Evolutionary conservation across 805 yeast species (phyloP).

Genomic region (Isabelozyma pseudorhagii): DNA sequence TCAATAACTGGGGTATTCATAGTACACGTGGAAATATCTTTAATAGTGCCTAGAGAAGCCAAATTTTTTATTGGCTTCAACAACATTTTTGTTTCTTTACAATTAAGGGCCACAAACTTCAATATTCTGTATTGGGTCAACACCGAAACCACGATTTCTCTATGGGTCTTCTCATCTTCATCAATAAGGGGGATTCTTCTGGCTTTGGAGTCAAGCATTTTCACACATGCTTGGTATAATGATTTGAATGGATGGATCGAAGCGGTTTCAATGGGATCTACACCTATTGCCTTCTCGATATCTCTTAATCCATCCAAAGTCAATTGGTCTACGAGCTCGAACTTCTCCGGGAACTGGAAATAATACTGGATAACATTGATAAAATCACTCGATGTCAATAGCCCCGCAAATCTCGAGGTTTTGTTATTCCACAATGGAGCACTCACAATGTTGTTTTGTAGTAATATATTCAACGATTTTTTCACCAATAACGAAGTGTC

Average conservation of each 20-base stretch:
- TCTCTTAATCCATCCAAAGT: slow-evolving; percentile 83
- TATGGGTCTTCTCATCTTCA: slow-evolving; percentile 84
- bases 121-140: slow-evolving; percentile 94
- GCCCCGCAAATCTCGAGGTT: slow-evolving; percentile 87
- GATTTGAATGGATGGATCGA: slow-evolving; percentile 90
- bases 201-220: slow-evolving; percentile 85
- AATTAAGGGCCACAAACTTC: slow-evolving; percentile 92
- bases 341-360: slow-evolving; percentile 82
- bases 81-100: slow-evolving; percentile 87
- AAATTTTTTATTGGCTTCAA: slow-evolving; percentile 72
- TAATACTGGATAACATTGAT: slow-evolving; percentile 94
- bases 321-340: slow-evolving; percentile 81
- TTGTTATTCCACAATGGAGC: slow-evolving; percentile 97
- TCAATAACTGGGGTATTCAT: slow-evolving; percentile 93
- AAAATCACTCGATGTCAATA: slow-evolving; percentile 87
- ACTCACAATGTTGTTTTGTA: slow-evolving; percentile 91
- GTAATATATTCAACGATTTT: slow-evolving; percentile 81
- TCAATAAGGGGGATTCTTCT: slow-evolving; percentile 94
- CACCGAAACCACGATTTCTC: slow-evolving; percentile 94
- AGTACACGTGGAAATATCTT: slow-evolving; percentile 68
- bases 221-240: slow-evolving; percentile 87
- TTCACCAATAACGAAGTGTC: slow-evolving; percentile 89
- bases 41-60: slow-evolving; percentile 54
- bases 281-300: slow-evolving; percentile 85
- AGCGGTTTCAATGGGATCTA: slow-evolving; percentile 77